These are phyloP conservation scores for Craterostigma plantagineum DNA, from an alignment of 257 asterid genomes.

Conservation along the genomic window DNA sequence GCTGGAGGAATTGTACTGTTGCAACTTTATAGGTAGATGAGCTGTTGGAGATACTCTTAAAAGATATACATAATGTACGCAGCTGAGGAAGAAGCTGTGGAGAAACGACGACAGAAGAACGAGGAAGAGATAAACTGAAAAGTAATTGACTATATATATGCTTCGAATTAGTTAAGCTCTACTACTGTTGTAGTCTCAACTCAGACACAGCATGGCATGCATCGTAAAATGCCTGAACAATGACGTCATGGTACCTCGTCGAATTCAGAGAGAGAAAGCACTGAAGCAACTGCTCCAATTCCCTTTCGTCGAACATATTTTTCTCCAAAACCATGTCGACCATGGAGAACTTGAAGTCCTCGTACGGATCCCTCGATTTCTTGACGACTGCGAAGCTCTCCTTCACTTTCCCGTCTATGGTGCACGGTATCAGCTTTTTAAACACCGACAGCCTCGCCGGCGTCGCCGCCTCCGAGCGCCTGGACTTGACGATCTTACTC, in stretches of 20 bases:
- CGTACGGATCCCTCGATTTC: slow-evolving; percentile 57
- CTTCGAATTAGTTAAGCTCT: too few relatives aligned
- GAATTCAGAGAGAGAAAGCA: slow-evolving; percentile 70
- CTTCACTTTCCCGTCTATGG: slow-evolving; percentile 64
- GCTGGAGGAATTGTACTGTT: too few relatives aligned
- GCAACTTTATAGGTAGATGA: too few relatives aligned
- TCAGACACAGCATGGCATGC: slow-evolving; percentile 47
- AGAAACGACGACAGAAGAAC: too few relatives aligned
- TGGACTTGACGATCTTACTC: slow-evolving; percentile 2
- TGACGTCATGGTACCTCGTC: slow-evolving; percentile 37
- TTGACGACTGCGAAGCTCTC: slow-evolving; percentile 84
- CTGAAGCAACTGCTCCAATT: slow-evolving; percentile 58
- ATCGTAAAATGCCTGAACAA: slow-evolving; percentile 48
- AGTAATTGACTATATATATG: too few relatives aligned
- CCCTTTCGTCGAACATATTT: slow-evolving; percentile 48
- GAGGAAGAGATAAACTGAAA: too few relatives aligned
- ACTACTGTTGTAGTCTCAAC: too few relatives aligned
- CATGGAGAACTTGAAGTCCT: slow-evolving; percentile 81
- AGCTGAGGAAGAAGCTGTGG: too few relatives aligned
- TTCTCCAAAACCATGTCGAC: slow-evolving; percentile 85
- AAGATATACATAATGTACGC: too few relatives aligned
- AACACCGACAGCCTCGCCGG: slow-evolving; percentile 47
- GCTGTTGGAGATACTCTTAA: too few relatives aligned
- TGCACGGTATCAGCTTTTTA: slow-evolving; percentile 50
- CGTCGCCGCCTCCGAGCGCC: slow-evolving; percentile 4